Evolutionary conservation across 1,284 basidiomycete genomes (phyloP), one percentile per base, ranked within the genome.

Genomic region (Cutaneotrichosporon sp.): DNA sequence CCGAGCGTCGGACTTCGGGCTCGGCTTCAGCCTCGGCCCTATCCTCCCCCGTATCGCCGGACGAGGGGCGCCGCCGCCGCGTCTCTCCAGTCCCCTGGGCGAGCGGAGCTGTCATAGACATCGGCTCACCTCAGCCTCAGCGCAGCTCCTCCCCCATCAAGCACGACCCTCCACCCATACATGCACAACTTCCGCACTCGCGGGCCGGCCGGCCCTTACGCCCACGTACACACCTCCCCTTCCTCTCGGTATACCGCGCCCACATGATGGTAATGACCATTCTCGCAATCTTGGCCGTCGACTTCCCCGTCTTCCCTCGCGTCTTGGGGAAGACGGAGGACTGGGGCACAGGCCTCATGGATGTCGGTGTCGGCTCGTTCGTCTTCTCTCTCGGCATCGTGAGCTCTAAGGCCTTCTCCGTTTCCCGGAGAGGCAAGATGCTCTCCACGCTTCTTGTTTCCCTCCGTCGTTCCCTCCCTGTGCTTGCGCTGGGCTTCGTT

Each of bases 341-440:
- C 0, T 97, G 88, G 81, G 97, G 97, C 0, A 92, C 92, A 0
- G 96, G 93, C 26, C 73, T 97, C 92, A 99, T 99, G 96, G 97
- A 99, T 75, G 82, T 97, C 26, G 97, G 97, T 13, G 95, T 98
- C 0, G 96, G 96, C 13, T 93, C 94, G 0, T 76, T 77, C 57
- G 76, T 77, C 51, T 97, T 97, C 76, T 93, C 94, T 0, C 89
- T 95, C 73, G 97, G 96, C 18, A 81, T 98, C 50, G 88, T 95
- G 6, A 92, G 92, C 31, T 88, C 91, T 0, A 86, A 70, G 53
- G 62, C 67, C 21, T 61, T 73, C 64, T 42, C 38, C 9, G 13
- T 31, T 2, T 34, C 46, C 4, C 57, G 57, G 13, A 32, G 26
- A 31, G 46, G 30, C 2, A 31, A 34, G n/a, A 55, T 61, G 40